Base-by-base conservation (phyloP, 805 yeast species). In the Candida coquimbonensis region DNA sequence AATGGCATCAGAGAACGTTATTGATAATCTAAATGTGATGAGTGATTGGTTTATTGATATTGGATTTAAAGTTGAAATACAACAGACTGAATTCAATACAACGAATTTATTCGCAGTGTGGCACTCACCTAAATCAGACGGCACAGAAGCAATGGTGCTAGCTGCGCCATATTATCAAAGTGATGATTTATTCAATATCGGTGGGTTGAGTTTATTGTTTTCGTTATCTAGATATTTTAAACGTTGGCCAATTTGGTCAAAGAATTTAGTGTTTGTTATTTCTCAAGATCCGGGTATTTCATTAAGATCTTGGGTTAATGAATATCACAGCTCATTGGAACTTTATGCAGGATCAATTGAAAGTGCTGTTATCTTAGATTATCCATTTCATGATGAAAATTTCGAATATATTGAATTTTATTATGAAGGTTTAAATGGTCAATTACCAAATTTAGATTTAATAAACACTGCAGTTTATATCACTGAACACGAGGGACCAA, bases 111-210 rank as follows among this genome's bases (percentile, higher is more conserved):
- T 91, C 61, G 95, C 88, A 0, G 77, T 90, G 5, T 74, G 86
- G 65, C 96, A 87, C 59, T 93, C 96, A 0, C 96, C 98, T 9
- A 70, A 96, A 50, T 97, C 97, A 26, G 98, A 91, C 57, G 93
- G 90, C 49, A 89, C 98, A 1, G 99, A 93, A 64, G 87, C 97
- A 0, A 83, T 93, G 78, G 95, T 90, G 1, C 63, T 93, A 39
- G 85, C 82, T 9, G 88, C 93, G 8, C 97, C 98, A 0, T 93
- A 96, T 91, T 63, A 59, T 41, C 87, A 86, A 44, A 65, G 79
- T 7, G 86, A 81, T 40, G 78, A 77, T 3, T 71, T 73, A 43
- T 70, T 67, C 57, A 93, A 93, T 62, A 72, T 79, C 47, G 95
- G 96, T 36, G 99, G 95, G 2, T 70, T 87, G 35, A 77, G 96